A percentile compares a stretch with the other conserved stretches of the same genome.
Evolutionary conservation across 108 stramenopile genomes (phyloP).

Genomic region (Schizochytrium sp.): DNA sequence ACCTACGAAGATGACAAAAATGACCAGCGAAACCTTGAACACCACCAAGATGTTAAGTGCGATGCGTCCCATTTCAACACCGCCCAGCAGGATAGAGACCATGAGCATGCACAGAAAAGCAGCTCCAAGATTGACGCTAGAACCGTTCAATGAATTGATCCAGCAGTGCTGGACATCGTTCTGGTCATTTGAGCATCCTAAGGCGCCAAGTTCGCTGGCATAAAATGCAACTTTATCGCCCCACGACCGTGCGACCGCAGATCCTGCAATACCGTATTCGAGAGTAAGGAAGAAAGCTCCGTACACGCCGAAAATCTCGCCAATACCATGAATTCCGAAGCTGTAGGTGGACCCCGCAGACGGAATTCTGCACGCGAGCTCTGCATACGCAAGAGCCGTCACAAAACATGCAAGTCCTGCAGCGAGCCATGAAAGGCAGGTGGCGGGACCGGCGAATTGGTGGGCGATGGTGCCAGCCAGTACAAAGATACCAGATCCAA

Average conservation of each 20-base stretch:
- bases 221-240: slow-evolving; percentile 53
- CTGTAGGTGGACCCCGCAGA: slow-evolving; percentile 48
- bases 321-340: not conserved
- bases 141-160: slow-evolving; percentile 27
- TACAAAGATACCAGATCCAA: slow-evolving; percentile 39
- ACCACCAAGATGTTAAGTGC: slow-evolving; percentile 25
- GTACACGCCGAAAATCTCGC: slow-evolving; percentile 30
- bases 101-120: slow-evolving; percentile 8
- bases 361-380: slow-evolving; percentile 52
- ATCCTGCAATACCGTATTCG: slow-evolving; percentile 41
- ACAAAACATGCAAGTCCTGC: slow-evolving; percentile 1
- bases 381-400: slow-evolving; percentile 41
- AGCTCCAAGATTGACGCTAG: slow-evolving; percentile 37
- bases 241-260: slow-evolving; percentile 51
- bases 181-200: slow-evolving; percentile 11
- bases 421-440: slow-evolving; percentile 44
- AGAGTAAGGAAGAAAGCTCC: slow-evolving; percentile 47
- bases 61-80: slow-evolving; percentile 18
- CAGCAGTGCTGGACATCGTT: not conserved
- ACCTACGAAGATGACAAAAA: slow-evolving; percentile 54
- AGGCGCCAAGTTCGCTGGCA: slow-evolving; percentile 30
- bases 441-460: slow-evolving; percentile 19
- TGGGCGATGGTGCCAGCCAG: slow-evolving; percentile 42
- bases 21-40: slow-evolving; percentile 29
- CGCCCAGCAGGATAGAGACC: slow-evolving; percentile 13